Base-by-base conservation (phyloP, 2,329 filamentous ascomycete genomes). In the Alternaria alternata region DNA sequence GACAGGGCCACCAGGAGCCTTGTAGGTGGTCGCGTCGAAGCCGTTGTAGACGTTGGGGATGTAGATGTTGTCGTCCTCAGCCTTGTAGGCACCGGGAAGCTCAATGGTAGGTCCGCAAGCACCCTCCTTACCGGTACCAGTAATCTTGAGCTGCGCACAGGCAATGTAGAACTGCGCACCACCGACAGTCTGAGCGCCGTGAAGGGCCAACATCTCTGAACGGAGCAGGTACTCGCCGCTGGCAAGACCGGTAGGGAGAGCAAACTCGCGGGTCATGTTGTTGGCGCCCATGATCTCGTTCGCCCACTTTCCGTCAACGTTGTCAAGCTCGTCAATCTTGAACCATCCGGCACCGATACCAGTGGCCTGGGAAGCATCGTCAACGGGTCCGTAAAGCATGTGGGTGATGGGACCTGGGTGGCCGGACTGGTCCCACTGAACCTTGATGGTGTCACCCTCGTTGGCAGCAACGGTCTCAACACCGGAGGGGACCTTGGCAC, bases 361-460 rank as follows among this genome's bases (percentile, higher is more conserved):
- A 44, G 70, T 71, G 9, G 67, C 74, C 41, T 66, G 61, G 28
- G 64, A 63, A 11, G 75, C 84, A 77, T 88, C 90, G 78, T 89
- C 87, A 66, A 91, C 82, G 63, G 73, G 75, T 20, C 73, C 71
- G 59, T 72, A 73, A 38, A 78, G 69, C 59, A 75, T 67, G 64
- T 76, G 74, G 14, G 74, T 76, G 57, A 78, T 76, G 12, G 75
- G 73, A 8, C 75, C 75, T 9, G 73, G 74, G 63, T 77, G 75
- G 28, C 64, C 59, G 20, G 72, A 82, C 20, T 60, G 52, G 57
- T 75, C 68, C 72, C 73, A 75, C 49, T 74, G 65, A 30, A 76
- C 72, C 57, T 72, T 77, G 68, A 78, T 75, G 20, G 63, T 67
- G 64, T 76, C 69, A 24, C 70, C 73, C 47, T 72, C 72, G 36